Conservation (phyloP, 352 stramenopile genomes). For the Phytopythium kandeliae region DNA sequence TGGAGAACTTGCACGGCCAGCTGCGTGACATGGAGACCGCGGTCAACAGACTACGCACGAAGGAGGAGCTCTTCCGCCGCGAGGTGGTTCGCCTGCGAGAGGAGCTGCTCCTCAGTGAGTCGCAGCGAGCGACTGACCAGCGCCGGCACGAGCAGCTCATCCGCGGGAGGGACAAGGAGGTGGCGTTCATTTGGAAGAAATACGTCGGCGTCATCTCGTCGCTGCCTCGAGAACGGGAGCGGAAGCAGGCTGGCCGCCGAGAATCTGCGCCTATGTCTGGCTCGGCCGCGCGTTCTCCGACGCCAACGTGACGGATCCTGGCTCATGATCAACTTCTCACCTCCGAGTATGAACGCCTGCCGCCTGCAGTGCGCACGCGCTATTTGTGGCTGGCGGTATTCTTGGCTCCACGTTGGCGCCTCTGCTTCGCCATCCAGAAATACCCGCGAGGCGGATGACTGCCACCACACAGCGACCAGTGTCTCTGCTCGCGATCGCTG, state of each 20-base stretch:
- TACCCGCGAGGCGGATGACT: neutral
- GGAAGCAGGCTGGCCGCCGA: neutral
- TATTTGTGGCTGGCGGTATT: constrained; percentile 3
- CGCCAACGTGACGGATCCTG: neutral
- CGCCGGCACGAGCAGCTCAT: constrained; percentile 42
- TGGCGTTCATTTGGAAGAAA: constrained; percentile 70
- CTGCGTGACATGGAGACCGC: constrained; percentile 11
- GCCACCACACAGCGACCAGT: neutral
- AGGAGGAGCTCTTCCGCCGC: constrained; percentile 36
- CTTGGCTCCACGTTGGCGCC: neutral
- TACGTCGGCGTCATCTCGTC: constrained; percentile 37
- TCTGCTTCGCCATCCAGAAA: neutral
- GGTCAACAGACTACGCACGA: constrained; percentile 36
- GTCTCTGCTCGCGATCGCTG: neutral
- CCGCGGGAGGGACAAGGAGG: constrained; percentile 53
- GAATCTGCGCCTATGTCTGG: neutral
- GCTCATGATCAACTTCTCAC: neutral
- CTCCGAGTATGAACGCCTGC: neutral
- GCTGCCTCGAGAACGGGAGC: constrained; percentile 6
- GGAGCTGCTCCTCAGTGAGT: constrained; percentile 56
- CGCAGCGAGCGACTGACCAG: constrained; percentile 42
- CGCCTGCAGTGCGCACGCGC: neutral
- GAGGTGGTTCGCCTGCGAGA: constrained; percentile 52
- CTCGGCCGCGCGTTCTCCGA: neutral
- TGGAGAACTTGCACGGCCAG: constrained; percentile 20